Conservation (phyloP, 495 filamentous ascomycete genomes). For the Hypoxylon fuscum region DNA sequence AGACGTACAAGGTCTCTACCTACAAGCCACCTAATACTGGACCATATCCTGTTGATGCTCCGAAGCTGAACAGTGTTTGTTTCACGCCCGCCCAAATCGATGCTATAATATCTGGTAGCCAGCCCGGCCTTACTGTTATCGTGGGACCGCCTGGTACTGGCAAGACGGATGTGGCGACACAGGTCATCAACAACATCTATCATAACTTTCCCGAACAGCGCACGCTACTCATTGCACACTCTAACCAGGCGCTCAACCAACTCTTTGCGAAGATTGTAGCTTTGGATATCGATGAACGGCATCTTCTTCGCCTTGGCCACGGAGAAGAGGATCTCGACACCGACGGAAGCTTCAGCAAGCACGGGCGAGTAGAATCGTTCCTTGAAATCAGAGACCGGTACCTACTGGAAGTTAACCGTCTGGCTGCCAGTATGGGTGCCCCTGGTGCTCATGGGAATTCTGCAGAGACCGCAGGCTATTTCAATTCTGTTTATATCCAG, state of each 20-base stretch:
- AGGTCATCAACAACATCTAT: constrained; percentile 99
- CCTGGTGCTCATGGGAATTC: constrained; percentile 92
- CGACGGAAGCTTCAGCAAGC: constrained; percentile 88
- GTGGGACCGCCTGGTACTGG: constrained; percentile 96
- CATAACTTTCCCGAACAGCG: constrained; percentile 95
- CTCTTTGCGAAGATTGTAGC: constrained; percentile 98
- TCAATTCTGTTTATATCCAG: constrained; percentile 88
- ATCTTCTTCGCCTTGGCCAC: constrained; percentile 91
- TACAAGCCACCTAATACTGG: constrained; percentile 92
- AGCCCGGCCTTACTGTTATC: constrained; percentile 93
- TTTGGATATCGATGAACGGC: constrained; percentile 93
- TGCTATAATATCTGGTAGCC: constrained; percentile 91
- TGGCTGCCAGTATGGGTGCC: constrained; percentile 83
- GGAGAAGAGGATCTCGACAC: constrained; percentile 94
- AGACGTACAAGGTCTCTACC: constrained; percentile 82
- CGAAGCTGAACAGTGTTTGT: constrained; percentile 81
- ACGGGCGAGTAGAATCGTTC: constrained; percentile 94
- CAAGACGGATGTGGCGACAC: constrained; percentile 97
- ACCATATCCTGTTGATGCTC: constrained; percentile 88
- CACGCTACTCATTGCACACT: constrained; percentile 93
- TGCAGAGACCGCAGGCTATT: constrained; percentile 96
- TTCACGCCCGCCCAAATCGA: constrained; percentile 94
- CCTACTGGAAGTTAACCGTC: constrained; percentile 83
- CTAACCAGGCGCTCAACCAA: constrained; percentile 97
- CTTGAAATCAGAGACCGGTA: constrained; percentile 84